A percentile compares a stretch with the other conserved stretches of the same genome.
Conservation (phyloP, 2,329 filamentous ascomycete genomes). For the Grosmannia clavigera region DNA sequence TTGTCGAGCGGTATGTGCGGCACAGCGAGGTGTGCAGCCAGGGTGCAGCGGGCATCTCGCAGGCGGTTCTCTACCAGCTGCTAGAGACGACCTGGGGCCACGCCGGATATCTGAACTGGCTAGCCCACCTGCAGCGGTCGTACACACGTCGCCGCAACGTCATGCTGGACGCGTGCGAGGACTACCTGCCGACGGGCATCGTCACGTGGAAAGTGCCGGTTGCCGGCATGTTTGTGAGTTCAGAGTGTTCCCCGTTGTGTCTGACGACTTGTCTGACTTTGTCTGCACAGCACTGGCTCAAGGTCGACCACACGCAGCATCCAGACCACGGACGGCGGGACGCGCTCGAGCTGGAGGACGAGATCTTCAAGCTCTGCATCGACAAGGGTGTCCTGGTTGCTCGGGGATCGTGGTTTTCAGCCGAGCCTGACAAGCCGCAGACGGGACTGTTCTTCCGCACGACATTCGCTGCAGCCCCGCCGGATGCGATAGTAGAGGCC, state of each 20-base stretch:
- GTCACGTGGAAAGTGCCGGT: conserved; percentile 68
- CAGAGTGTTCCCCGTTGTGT: not conserved
- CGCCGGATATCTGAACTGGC: conserved; percentile 76
- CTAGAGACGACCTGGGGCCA: conserved; percentile 84
- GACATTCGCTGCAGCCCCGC: conserved; percentile 73
- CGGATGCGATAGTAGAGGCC: conserved; percentile 57
- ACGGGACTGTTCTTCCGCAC: conserved; percentile 73
- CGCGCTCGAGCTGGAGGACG: conserved; percentile 63
- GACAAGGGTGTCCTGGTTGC: conserved; percentile 68
- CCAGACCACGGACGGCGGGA: conserved; percentile 41
- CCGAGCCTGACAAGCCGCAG: conserved; percentile 49
- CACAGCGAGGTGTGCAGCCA: conserved; percentile 79
- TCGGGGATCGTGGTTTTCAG: conserved; percentile 82
- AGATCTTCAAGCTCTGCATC: conserved; percentile 70
- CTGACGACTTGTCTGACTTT: not conserved
- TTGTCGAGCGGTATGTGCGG: conserved; percentile 69
- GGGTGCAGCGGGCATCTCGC: conserved; percentile 72
- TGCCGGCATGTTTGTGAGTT: conserved; percentile 88
- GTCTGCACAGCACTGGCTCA: conserved; percentile 52
- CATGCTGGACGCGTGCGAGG: conserved; percentile 69
- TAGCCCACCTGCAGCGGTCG: conserved; percentile 66
- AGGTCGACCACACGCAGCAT: conserved; percentile 53
- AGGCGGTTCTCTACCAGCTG: conserved; percentile 76
- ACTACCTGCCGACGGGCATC: conserved; percentile 59
- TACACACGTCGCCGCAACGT: conserved; percentile 72